Evolutionary conservation across 495 filamentous ascomycete genomes (phyloP), one percentile per base, ranked within the genome.

Genomic region (Aspergillus panamensis): DNA sequence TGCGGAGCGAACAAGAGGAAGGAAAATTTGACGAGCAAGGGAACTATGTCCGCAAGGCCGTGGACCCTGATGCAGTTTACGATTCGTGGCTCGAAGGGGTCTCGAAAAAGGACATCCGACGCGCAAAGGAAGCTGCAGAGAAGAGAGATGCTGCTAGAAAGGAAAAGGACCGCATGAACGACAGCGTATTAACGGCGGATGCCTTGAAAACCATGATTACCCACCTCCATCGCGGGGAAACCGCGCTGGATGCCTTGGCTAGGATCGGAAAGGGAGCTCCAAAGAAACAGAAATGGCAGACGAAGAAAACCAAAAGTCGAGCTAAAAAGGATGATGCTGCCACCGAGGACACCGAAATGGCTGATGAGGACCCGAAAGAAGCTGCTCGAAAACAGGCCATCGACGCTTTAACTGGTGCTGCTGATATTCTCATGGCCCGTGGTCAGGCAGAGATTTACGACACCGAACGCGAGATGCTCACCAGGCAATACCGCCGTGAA

Each of bases 81-180:
- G 94, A 98, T 73, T 80, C 81, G 3, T 98, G 94, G 94, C 71
- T 98, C 9, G 90, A 95, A 31, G 95, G 92, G 0, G 75, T 97
- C 0, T 92, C 88, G 47, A 96, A 93, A 68, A 96, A 91, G 65
- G 92, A 97, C 55, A 96, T 97, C 73, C 87, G 87, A 64, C 83
- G 83, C 42, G 94, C 94, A 0, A 88, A 85, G 31, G 91, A 91
- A 57, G 95, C 95, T 19, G 88, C 93, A 21, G 89, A 96, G 55
- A 90, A 88, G 71, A 81, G 92, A 25, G 92, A 97, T 49, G 83
- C 82, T 2, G 91, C 94, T 66, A 74, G 80, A 30, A 80, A 86
- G 47, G 78, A 87, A 62, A 83, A 83, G 63, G 82, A 86, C 54
- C 80, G 83, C 6, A 81, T 81, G 54, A 82, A 95, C 43, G 94